Evolutionary conservation across 1,139 yeast species (phyloP), one percentile per base, ranked within the genome.

Genomic region (Groenewaldozyma sp.): DNA sequence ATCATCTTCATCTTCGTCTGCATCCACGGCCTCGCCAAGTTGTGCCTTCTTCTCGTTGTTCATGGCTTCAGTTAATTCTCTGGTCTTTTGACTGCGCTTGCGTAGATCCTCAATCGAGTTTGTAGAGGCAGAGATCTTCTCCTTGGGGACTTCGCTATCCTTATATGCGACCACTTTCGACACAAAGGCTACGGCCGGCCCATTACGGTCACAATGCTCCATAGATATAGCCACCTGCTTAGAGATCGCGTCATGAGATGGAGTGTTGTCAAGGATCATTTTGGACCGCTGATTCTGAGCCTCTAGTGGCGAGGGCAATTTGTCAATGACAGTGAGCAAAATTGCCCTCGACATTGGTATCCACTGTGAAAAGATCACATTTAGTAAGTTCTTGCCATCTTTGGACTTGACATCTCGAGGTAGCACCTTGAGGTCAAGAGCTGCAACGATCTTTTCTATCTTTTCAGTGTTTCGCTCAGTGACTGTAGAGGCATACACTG

Each of bases 141-240:
- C 42, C 46, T 67, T 68, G 0, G 96, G 96, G 27, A 88, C 62
- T 43, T 88, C 96, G 20, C 70, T 74, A 40, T 76, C 78, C 0
- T 95, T 94, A 17, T 91, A 72, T 0, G 96, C 84, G 2, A 91
- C 62, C 64, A 91, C 82, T 53, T 93, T 93, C 1, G 97, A 86
- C 1, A 91, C 86, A 58, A 82, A 93, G 0, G 94, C 95, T 42
- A 84, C 68, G 0, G 80, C 71, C 4, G 80, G 77, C 0, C 82
- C 81, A 1, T 64, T 62, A 35, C 70, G 59, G 38, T 78, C 81
- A 64, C 98, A 91, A 0, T 60, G 52, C 24, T 67, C 58, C 75
- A 91, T 79, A 1, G 86, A 73, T 2, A 65, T 51, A 35, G 69
- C 67, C 32, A 84, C 64, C 0, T 48, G 54, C 0, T 67, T 55